These are phyloP conservation scores for Oxyria digyna DNA, from an alignment of 148 eudicot species.

Conservation along the genomic window DNA sequence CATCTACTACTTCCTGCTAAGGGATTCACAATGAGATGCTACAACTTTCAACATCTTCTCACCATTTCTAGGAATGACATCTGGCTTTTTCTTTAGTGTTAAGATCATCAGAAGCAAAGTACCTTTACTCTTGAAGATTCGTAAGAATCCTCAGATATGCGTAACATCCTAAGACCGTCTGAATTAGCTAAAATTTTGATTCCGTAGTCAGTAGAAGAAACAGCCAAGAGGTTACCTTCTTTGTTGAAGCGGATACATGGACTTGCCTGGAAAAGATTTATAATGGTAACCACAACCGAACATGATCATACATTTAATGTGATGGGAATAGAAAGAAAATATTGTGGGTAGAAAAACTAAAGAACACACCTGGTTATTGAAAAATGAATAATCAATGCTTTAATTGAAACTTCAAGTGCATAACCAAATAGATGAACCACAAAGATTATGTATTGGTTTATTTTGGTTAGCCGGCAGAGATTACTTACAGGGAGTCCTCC, in stretches of 20 bases:
- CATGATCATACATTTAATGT: background rate
- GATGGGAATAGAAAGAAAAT: too few species aligned
- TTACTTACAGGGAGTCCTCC: conserved; percentile 41
- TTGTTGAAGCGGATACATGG: conserved; percentile 30
- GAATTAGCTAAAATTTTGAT: conserved; percentile 24
- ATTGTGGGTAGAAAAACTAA: background rate
- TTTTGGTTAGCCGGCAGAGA: background rate
- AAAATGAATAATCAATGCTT: background rate
- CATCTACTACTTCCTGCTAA: background rate
- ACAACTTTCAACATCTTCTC: background rate
- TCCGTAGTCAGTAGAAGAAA: conserved; percentile 20
- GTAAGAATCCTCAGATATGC: conserved; percentile 12
- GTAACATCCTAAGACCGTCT: conserved; percentile 18
- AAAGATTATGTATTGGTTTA: background rate
- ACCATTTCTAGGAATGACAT: background rate
- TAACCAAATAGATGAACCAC: background rate
- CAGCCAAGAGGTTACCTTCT: conserved; percentile 29
- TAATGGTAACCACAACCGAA: conserved; percentile 1
- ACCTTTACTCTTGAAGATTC: conserved; percentile 5
- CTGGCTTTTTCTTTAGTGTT: background rate
- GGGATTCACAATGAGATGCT: background rate
- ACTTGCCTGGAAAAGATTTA: conserved; percentile 21
- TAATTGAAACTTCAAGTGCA: background rate
- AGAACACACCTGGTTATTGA: background rate
- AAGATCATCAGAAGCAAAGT: background rate